These are phyloP conservation scores for Plasmodium yoelii DNA, from an alignment of 169 alveolate genomes.

Conservation along the genomic window DNA sequence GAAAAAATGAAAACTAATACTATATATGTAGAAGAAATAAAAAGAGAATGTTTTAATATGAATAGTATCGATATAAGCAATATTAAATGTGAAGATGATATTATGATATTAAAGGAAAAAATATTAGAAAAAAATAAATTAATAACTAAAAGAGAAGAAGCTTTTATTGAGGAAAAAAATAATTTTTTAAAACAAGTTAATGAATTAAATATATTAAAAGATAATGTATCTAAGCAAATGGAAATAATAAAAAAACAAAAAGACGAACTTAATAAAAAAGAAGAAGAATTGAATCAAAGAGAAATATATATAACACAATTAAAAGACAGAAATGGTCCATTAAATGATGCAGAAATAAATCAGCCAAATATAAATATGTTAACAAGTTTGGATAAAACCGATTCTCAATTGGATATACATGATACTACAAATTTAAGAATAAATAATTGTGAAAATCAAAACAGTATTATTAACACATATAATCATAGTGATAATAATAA, in stretches of 20 bases:
- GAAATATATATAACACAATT: conserved; percentile 13
- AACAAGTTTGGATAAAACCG: neutral
- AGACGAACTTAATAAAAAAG: conserved; percentile 31
- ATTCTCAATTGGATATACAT: neutral
- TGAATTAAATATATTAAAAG: conserved; percentile 39
- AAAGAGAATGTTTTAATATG: too few relatives aligned
- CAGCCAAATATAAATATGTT: neutral
- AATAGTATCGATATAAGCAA: too few relatives aligned
- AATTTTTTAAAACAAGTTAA: conserved; percentile 11
- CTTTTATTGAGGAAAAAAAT: conserved; percentile 29
- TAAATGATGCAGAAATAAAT: neutral
- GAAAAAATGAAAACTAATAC: too few relatives aligned
- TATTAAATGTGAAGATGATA: neutral
- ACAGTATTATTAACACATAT: neutral
- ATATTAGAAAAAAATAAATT: conserved; percentile 21
- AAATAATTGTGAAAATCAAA: neutral
- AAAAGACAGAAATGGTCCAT: neutral
- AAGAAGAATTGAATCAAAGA: conserved; percentile 49
- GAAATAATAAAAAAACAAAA: conserved; percentile 23
- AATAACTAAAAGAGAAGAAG: conserved; percentile 38
- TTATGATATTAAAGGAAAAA: conserved; percentile 7
- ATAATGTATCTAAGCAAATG: conserved; percentile 7
- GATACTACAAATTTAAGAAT: neutral
- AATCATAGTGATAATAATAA: conserved; percentile 1
- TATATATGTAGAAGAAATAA: too few relatives aligned